phyloP scores from a whole-genome alignment of 441 rosid genomes.

The Aleurites moluccanus region DNA sequence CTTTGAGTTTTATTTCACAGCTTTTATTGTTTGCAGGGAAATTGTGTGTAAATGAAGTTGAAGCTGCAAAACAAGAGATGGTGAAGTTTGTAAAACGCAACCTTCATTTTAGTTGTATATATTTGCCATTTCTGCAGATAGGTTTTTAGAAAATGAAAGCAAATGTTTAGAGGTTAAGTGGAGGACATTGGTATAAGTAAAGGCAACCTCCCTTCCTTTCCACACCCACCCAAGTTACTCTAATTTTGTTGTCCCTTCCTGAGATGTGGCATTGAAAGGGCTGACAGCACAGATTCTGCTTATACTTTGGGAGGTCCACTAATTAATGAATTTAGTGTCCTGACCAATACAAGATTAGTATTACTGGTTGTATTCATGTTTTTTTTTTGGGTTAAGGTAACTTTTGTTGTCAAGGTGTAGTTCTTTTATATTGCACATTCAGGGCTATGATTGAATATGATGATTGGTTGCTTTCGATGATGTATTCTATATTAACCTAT shows the following conservation, averaged over 20 bases:
- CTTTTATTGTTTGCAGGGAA: background rate
- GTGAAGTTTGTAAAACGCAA: background rate
- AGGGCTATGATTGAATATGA: background rate
- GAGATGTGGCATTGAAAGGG: background rate
- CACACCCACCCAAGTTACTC: background rate
- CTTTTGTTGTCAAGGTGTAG: background rate
- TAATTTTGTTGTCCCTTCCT: too few relatives aligned
- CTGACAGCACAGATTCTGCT: too few relatives aligned
- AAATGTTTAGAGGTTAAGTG: too few relatives aligned
- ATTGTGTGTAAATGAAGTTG: background rate
- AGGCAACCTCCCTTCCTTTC: background rate
- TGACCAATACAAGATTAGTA: too few relatives aligned
- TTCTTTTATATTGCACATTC: background rate
- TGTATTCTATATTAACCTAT: background rate
- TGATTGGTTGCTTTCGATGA: background rate
- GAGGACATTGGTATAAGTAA: background rate
- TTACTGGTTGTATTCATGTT: background rate
- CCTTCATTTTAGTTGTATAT: background rate
- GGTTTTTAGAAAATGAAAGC: too few relatives aligned
- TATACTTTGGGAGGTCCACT: background rate
- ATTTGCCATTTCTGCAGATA: background rate
- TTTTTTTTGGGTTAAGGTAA: too few relatives aligned
- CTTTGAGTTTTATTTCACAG: background rate
- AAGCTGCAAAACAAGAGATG: background rate
- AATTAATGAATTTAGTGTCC: background rate